These are phyloP conservation scores for Neurospora hispaniola DNA, from an alignment of 495 filamentous ascomycete species.

Conservation along the genomic window DNA sequence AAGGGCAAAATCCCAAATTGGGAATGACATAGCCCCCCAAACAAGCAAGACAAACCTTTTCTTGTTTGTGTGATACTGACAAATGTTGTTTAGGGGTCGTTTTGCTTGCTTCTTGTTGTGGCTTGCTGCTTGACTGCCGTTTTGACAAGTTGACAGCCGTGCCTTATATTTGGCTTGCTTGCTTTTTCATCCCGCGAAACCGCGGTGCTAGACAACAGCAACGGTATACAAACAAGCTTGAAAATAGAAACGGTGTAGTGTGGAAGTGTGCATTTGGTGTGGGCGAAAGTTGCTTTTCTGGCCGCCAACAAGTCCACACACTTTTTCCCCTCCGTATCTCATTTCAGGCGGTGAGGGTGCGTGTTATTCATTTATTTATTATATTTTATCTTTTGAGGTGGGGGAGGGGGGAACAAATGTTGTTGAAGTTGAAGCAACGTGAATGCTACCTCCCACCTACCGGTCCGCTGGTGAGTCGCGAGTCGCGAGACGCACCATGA, in stretches of 20 bases:
- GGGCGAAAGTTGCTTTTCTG: not conserved
- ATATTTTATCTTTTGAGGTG: too few species aligned
- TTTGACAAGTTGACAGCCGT: not conserved
- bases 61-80: not conserved
- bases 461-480: not conserved
- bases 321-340: not conserved
- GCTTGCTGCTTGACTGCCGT: not conserved
- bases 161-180: not conserved
- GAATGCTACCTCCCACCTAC: not conserved
- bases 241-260: not conserved
- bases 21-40: not conserved
- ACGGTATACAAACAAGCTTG: not conserved
- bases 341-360: constrained; percentile 14
- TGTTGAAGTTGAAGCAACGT: not conserved
- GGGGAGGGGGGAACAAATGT: not conserved
- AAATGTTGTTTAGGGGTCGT: not conserved
- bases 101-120: not conserved
- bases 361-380: not conserved
- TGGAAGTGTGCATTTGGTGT: not conserved
- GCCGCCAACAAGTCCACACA: not conserved
- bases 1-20: not conserved
- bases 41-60: not conserved
- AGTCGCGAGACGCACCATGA: not conserved
- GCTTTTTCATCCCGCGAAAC: not conserved
- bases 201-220: not conserved